These are phyloP conservation scores for Pseudoturritis turrita DNA, from an alignment of 345 rosid species.

Conservation along the genomic window DNA sequence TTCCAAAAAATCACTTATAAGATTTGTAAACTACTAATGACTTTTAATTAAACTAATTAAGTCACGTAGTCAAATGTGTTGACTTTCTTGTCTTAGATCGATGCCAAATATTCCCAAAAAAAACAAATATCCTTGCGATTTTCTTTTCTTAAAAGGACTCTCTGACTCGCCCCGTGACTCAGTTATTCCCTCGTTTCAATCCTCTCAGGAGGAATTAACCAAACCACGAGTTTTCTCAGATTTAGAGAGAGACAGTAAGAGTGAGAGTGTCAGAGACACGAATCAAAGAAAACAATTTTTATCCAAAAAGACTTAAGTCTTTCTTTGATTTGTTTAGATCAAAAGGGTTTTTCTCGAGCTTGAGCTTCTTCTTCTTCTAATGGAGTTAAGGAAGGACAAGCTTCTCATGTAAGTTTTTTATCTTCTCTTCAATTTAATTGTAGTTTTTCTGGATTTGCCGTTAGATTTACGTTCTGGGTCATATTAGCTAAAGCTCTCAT, in stretches of 20 bases:
- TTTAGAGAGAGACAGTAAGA: conserved; percentile 10
- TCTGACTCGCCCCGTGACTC: conserved; percentile 34
- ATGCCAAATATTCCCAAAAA: conserved; percentile 12
- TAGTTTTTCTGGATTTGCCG: neutral
- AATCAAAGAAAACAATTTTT: neutral
- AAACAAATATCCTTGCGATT: conserved; percentile 14
- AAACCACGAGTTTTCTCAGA: conserved; percentile 5
- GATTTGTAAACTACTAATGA: no score
- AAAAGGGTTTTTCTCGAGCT: conserved; percentile 15
- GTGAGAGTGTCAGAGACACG: conserved; percentile 18
- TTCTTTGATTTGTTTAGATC: neutral
- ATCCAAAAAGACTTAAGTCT: neutral
- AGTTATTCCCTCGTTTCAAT: conserved; percentile 5
- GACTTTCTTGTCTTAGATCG: conserved; percentile 17
- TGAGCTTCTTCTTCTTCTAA: conserved; percentile 21
- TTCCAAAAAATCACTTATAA: no score
- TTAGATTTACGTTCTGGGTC: conserved; percentile 19
- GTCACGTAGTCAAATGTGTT: conserved; percentile 11
- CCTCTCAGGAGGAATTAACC: conserved; percentile 12
- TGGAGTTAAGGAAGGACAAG: conserved; percentile 63
- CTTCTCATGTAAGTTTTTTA: conserved; percentile 43
- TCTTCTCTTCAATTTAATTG: neutral
- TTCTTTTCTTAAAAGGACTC: neutral
- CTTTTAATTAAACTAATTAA: neutral
- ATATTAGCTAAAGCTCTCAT: conserved; percentile 11